A percentile compares a stretch with the other conserved stretches of the same genome.
These are phyloP conservation scores for Cornus kousa DNA, from an alignment of 148 eudicot species.

Conservation along the genomic window DNA sequence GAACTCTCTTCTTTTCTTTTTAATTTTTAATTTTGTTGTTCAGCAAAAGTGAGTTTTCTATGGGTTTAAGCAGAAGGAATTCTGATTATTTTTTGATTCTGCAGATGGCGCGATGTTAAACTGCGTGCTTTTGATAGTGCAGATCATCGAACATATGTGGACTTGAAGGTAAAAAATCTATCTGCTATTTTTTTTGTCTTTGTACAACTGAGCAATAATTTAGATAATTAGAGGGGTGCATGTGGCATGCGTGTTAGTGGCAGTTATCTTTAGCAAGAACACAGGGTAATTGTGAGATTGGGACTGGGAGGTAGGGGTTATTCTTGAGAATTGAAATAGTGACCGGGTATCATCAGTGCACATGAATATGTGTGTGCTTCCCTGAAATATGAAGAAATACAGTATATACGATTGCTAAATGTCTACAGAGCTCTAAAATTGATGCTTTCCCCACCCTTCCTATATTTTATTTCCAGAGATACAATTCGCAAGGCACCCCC, in stretches of 20 bases:
- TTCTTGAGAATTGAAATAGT: neutral
- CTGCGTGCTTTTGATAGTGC: conserved; percentile 84
- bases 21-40: too few relatives aligned
- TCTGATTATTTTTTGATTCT: conserved; percentile 14
- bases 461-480: too few relatives aligned
- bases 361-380: neutral
- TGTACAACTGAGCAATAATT: neutral
- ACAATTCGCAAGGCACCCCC: too few relatives aligned
- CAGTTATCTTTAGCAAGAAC: neutral
- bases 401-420: neutral
- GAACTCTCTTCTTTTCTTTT: neutral
- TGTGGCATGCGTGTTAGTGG: neutral
- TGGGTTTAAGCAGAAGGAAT: too few relatives aligned
- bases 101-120: conserved; percentile 99
- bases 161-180: conserved; percentile 70
- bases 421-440: neutral
- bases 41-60: neutral
- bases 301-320: neutral
- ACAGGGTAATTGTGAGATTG: neutral
- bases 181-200: conserved; percentile 2
- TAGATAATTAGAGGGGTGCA: neutral
- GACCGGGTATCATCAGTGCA: neutral
- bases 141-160: conserved; percentile 95
- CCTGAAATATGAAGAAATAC: neutral
- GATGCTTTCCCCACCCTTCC: neutral